phyloP scores from a whole-genome alignment of 495 filamentous ascomycete species.

The Podospora appendiculata region DNA sequence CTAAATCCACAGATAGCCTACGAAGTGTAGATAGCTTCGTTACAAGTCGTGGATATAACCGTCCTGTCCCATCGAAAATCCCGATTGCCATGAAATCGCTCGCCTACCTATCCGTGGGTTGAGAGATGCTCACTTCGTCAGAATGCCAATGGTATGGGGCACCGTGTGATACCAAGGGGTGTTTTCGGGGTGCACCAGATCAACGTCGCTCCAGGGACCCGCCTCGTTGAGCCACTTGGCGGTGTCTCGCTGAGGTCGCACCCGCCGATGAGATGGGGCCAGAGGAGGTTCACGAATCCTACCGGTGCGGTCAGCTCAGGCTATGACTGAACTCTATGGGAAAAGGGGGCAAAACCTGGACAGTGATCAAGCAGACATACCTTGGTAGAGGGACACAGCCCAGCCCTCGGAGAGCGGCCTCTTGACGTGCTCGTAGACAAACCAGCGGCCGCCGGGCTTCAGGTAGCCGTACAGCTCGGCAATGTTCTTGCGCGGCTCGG shows the following conservation, averaged over 20 bases:
- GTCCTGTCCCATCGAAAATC: no score
- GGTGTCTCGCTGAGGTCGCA: constrained; percentile 52
- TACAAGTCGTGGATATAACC: no score
- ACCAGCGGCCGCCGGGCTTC: constrained; percentile 58
- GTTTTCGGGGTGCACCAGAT: constrained; percentile 37
- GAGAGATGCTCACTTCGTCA: background rate
- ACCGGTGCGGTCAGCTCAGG: background rate
- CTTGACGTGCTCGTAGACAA: constrained; percentile 66
- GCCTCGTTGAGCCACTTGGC: constrained; percentile 40
- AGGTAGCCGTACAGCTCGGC: constrained; percentile 53
- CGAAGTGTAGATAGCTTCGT: no score
- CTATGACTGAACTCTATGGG: no score
- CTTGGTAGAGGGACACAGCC: constrained; percentile 40
- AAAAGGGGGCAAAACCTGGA: background rate
- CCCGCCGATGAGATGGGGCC: constrained; percentile 50
- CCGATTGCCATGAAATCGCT: no score
- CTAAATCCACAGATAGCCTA: no score
- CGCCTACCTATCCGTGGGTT: no score
- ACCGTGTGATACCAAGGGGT: constrained; percentile 40
- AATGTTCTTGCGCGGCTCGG: constrained; percentile 49
- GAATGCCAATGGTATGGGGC: constrained; percentile 44
- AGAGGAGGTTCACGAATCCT: constrained; percentile 37
- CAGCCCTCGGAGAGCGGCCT: constrained; percentile 17
- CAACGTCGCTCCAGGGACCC: constrained; percentile 50
- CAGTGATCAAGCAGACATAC: no score